A percentile compares a stretch with the other conserved stretches of the same genome.
These are phyloP conservation scores for Rhodofomes roseus DNA, from an alignment of 1,284 basidiomycete species.

Conservation along the genomic window DNA sequence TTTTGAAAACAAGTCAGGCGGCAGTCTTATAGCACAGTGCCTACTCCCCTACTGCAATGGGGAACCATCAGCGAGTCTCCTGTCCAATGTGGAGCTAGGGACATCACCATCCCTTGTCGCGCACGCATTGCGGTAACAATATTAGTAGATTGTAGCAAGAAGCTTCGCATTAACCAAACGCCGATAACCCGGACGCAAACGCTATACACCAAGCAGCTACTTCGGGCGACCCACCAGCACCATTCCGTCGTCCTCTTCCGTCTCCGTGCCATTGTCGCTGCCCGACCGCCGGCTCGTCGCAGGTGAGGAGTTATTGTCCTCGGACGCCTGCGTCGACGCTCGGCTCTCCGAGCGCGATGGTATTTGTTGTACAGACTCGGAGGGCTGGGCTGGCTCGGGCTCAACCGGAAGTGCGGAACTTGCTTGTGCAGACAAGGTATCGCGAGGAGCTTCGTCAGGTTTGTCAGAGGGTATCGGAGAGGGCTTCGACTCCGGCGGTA, in stretches of 20 bases:
- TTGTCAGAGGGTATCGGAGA: slow-evolving; percentile 13
- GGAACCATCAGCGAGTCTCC: background rate
- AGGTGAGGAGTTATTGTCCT: slow-evolving; percentile 36
- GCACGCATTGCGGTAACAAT: background rate
- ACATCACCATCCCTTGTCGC: background rate
- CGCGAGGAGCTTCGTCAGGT: slow-evolving; percentile 8
- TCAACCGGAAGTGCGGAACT: slow-evolving; percentile 10
- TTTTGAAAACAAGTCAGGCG: too few relatives aligned
- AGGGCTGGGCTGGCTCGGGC: slow-evolving; percentile 11
- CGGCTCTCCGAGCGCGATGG: slow-evolving; percentile 26
- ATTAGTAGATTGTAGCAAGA: background rate
- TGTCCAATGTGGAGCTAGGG: background rate
- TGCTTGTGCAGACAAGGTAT: slow-evolving; percentile 2
- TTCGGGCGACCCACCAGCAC: slow-evolving; percentile 64
- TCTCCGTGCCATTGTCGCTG: slow-evolving; percentile 63
- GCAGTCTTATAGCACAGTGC: too few relatives aligned
- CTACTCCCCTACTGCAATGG: too few relatives aligned
- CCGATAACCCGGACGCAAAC: background rate
- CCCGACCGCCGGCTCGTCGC: slow-evolving; percentile 32
- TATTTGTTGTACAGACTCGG: too few relatives aligned
- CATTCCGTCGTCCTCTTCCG: slow-evolving; percentile 79
- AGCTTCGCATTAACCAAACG: background rate
- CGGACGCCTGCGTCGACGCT: slow-evolving; percentile 32
- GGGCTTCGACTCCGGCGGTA: slow-evolving; percentile 15
- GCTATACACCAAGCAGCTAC: slow-evolving; percentile 7